Percentiles rank a stretch among this genome's conserved stretches.
Conservation (phyloP, 306 rosid genomes). For the Cyamopsis tetragonoloba region DNA sequence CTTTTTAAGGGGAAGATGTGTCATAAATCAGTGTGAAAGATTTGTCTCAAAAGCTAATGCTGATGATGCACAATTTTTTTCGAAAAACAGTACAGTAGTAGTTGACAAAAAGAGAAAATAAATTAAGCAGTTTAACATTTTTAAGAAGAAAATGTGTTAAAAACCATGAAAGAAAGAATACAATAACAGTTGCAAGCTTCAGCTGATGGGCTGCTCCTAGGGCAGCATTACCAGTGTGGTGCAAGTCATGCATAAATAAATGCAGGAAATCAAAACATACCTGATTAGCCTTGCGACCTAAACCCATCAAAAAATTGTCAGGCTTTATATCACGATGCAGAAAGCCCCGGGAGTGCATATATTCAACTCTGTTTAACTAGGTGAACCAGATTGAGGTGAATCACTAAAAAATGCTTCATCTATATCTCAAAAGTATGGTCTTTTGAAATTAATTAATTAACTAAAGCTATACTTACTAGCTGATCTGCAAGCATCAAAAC, state of each 20-base stretch:
- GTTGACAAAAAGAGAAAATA: too few relatives aligned
- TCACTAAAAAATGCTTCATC: conserved; percentile 18
- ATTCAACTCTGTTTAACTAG: conserved; percentile 85
- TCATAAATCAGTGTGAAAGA: too few relatives aligned
- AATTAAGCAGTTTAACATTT: too few relatives aligned
- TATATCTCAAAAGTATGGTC: not conserved
- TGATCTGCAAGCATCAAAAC: too few relatives aligned
- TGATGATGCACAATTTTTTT: too few relatives aligned
- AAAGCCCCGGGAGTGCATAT: conserved; percentile 86
- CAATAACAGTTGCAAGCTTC: not conserved
- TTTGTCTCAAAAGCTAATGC: too few relatives aligned
- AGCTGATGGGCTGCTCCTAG: not conserved
- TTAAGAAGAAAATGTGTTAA: too few relatives aligned
- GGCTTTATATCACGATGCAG: conserved; percentile 97
- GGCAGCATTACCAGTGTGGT: too few relatives aligned
- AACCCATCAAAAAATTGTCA: conserved; percentile 88
- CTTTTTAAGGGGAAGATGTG: too few relatives aligned
- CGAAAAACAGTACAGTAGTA: too few relatives aligned
- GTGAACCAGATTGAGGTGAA: conserved; percentile 11
- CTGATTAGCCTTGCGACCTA: conserved; percentile 95
- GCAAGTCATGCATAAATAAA: not conserved
- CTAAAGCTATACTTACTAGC: conserved; percentile 55
- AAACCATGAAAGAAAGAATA: not conserved
- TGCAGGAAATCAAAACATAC: conserved; percentile 32
- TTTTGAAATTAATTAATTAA: too few relatives aligned